phyloP scores from a whole-genome alignment of 179 eudicot genomes.

The Actinidia arguta region DNA sequence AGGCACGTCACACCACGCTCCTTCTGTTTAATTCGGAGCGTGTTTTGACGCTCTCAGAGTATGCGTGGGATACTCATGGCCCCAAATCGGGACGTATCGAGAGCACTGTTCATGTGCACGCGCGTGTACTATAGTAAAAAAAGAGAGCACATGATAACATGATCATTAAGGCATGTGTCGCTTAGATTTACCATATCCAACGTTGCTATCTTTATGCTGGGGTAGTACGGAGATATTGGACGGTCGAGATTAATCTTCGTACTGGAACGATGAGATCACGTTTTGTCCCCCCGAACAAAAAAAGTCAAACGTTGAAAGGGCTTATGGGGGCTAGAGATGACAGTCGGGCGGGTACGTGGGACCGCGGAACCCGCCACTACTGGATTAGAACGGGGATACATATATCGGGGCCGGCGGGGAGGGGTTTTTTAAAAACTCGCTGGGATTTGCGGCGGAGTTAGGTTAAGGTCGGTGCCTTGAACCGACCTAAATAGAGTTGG shows the following conservation, averaged over 20 bases:
- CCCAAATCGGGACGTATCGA: too few species aligned
- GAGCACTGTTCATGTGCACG: constrained; percentile 7
- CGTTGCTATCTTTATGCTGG: not conserved
- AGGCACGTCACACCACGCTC: too few species aligned
- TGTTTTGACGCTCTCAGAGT: too few species aligned
- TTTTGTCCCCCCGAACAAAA: not conserved
- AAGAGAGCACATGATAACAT: not conserved
- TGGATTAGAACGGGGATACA: too few species aligned
- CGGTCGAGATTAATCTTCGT: not conserved
- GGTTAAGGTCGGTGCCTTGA: too few species aligned
- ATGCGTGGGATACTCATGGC: too few species aligned
- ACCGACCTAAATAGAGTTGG: too few species aligned
- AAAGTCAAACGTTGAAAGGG: not conserved
- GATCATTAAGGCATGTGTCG: constrained; percentile 7
- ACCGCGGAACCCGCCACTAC: not conserved
- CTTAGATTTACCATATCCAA: not conserved
- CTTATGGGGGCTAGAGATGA: not conserved
- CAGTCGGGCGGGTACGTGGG: too few species aligned
- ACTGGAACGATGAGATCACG: not conserved
- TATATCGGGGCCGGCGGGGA: too few species aligned
- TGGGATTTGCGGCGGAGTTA: too few species aligned
- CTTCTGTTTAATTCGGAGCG: too few species aligned
- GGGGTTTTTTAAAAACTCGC: not conserved
- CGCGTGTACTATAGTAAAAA: not conserved
- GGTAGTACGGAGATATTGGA: not conserved